These are phyloP conservation scores for Ulmus americana DNA, from an alignment of 331 rosid genomes.

Conservation along the genomic window DNA sequence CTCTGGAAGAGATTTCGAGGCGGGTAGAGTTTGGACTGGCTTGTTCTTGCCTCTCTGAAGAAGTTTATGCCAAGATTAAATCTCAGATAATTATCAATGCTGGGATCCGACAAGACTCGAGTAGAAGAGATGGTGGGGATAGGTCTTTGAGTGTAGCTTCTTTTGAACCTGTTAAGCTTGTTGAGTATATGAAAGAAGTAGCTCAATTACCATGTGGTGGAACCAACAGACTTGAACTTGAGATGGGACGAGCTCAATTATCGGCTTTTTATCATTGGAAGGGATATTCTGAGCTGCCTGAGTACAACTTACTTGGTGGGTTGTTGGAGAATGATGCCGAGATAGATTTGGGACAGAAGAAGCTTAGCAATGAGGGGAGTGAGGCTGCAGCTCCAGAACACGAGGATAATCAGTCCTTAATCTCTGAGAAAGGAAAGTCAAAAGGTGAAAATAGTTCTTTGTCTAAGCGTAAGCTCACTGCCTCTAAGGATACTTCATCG, in stretches of 20 bases:
- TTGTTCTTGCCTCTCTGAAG: slow-evolving; percentile 60
- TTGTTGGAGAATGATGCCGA: slow-evolving; percentile 43
- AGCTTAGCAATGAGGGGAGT: slow-evolving; percentile 23
- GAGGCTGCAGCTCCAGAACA: neutral
- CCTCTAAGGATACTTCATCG: slow-evolving; percentile 10
- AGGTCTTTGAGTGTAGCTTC: slow-evolving; percentile 31
- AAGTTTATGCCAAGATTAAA: slow-evolving; percentile 38
- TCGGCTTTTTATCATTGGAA: slow-evolving; percentile 49
- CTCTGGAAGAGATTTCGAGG: slow-evolving; percentile 69
- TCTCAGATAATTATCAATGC: slow-evolving; percentile 47
- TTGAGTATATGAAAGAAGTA: slow-evolving; percentile 40
- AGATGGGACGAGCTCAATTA: slow-evolving; percentile 42
- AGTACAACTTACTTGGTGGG: slow-evolving; percentile 33
- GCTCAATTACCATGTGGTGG: slow-evolving; percentile 41
- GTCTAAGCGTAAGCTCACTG: slow-evolving; percentile 29
- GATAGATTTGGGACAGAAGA: slow-evolving; percentile 21
- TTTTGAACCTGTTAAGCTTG: slow-evolving; percentile 55
- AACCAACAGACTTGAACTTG: slow-evolving; percentile 44
- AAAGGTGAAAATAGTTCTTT: slow-evolving; percentile 15
- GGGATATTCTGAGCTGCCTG: slow-evolving; percentile 56
- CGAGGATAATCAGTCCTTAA: slow-evolving; percentile 9
- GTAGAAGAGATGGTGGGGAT: slow-evolving; percentile 54
- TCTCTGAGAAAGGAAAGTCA: slow-evolving; percentile 9
- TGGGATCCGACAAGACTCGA: slow-evolving; percentile 43
- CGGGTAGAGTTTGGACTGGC: slow-evolving; percentile 64